Base-by-base conservation (phyloP, 257 asterid genomes). In the Fraxinus anomala region DNA sequence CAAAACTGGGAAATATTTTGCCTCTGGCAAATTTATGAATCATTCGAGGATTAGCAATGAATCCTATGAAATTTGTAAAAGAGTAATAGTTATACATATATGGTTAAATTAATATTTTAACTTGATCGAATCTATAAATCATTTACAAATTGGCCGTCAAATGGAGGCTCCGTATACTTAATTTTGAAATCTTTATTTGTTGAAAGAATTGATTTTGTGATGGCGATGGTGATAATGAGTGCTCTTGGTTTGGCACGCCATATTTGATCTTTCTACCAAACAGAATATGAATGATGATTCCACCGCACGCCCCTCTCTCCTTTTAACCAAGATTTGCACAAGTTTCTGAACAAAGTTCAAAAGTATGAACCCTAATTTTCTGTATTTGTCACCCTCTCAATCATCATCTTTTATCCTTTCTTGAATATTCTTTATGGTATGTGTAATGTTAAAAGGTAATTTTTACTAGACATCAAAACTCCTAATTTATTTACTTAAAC, bases 201-300 rank as follows among this genome's bases (percentile, higher is more conserved):
- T 65, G 78, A 78, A 76, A 51, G 75, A 75, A 78, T 82, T 75
- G 88, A 76, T 75, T 76, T 73, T 36, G 76, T 36, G 81, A 6
- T 80, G 83, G 86, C 80, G 89, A 78, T 36, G 80, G 80, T 88
- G 90, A 86, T 88, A 84, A 85, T 54, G 83, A 80, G 83, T 86
- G 87, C 79, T 83, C 39, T 80, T 54, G 65, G 24, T 54, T n/a
- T 54, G 9, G 65, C 68, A 85, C 92, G 88, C 90, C 86, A 71
- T 73, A 54, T 78, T 70, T 61, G 31, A 78, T 79, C 87, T 78
- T 80, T 82, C 70, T 47, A 61, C 31, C 68, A 61, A 54, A 69
- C 33, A 71, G 70, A 82, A 72, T 85, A 78, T 56, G 73, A 80
- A 85, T 89, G 72, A 89, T 87, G 85, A 67, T 84, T 54, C 80